A percentile compares a stretch with the other conserved stretches of the same genome.
These are phyloP conservation scores for Dictyostelium citrinum DNA, from an alignment of 78 protist genomes.

Conservation along the genomic window DNA sequence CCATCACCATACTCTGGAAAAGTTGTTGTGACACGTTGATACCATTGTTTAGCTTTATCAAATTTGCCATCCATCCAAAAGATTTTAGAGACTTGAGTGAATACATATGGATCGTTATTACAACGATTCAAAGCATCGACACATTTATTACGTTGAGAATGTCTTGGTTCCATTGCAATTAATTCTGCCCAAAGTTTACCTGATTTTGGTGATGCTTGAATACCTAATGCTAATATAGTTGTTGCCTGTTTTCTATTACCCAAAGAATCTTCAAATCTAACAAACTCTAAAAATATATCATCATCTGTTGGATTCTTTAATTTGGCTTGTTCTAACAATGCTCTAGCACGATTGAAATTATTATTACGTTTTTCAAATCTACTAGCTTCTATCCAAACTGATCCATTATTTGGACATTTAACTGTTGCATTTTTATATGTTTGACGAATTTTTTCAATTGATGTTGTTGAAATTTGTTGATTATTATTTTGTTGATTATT, in stretches of 20 bases:
- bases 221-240: slow-evolving; percentile 75
- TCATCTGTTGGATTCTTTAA: slow-evolving; percentile 54
- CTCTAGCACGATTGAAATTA: slow-evolving; percentile 73
- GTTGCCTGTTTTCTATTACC: slow-evolving; percentile 69
- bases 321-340: slow-evolving; percentile 86
- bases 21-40: slow-evolving; percentile 84
- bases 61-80: slow-evolving; percentile 93
- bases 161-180: slow-evolving; percentile 83
- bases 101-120: slow-evolving; percentile 76
- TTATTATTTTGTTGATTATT: neutral
- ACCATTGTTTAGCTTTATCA: slow-evolving; percentile 90
- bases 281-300: slow-evolving; percentile 86
- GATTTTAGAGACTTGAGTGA: slow-evolving; percentile 57
- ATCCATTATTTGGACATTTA: slow-evolving; percentile 47
- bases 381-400: slow-evolving; percentile 89
- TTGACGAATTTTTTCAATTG: slow-evolving; percentile 76
- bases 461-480: neutral
- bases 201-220: slow-evolving; percentile 83
- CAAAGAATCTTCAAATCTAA: slow-evolving; percentile 54
- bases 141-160: slow-evolving; percentile 43
- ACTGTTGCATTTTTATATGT: slow-evolving; percentile 43
- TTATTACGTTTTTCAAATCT: slow-evolving; percentile 65
- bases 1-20: slow-evolving; percentile 95
- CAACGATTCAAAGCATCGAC: slow-evolving; percentile 89
- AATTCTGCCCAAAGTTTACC: slow-evolving; percentile 95